These are phyloP conservation scores for Toxoplasma gondii DNA, from an alignment of 169 alveolate genomes.

Conservation along the genomic window DNA sequence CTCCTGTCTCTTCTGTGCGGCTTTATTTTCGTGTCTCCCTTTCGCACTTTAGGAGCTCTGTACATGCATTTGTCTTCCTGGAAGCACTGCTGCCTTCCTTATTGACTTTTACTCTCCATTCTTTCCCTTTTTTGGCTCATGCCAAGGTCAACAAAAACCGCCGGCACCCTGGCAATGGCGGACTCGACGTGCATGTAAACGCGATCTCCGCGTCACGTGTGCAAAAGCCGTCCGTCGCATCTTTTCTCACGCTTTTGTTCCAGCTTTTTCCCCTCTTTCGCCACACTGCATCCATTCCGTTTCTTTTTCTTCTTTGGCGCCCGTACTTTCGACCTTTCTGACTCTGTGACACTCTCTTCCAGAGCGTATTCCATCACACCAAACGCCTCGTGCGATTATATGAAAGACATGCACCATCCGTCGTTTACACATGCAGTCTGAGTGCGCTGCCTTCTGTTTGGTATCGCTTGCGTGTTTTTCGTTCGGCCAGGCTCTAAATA, in stretches of 20 bases:
- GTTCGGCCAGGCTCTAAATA: too few relatives aligned
- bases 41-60: neutral
- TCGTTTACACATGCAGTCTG: too few relatives aligned
- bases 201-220: neutral
- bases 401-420: too few relatives aligned
- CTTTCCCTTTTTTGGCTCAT: neutral
- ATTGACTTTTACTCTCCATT: neutral
- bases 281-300: neutral
- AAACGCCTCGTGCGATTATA: neutral
- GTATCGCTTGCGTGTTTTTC: too few relatives aligned
- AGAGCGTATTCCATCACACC: neutral
- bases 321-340: neutral
- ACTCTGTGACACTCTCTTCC: neutral
- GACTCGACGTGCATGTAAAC: neutral
- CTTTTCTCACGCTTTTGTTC: neutral
- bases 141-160: neutral
- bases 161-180: neutral
- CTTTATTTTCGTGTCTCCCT: neutral
- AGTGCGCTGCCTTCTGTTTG: too few relatives aligned
- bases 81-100: neutral
- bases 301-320: neutral
- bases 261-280: neutral
- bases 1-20: neutral
- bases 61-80: neutral
- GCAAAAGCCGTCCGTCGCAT: neutral